A percentile compares a stretch with the other conserved stretches of the same genome.
Evolutionary conservation across 345 rosid genomes (phyloP).

Genomic region (Hibiscus mutabilis): DNA sequence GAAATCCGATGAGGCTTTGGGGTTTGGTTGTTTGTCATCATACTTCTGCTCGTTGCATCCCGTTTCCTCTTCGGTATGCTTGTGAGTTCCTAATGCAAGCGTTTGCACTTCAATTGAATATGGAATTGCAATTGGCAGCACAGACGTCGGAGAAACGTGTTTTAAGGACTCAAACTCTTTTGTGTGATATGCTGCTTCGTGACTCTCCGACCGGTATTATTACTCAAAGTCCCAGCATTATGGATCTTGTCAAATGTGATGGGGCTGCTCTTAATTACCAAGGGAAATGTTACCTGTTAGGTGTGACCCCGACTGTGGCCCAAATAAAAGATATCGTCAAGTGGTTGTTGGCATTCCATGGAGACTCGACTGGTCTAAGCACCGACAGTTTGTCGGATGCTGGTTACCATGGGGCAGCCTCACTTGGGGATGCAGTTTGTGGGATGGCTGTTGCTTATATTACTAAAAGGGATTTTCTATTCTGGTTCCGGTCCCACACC

Average conservation of each 20-base stretch:
- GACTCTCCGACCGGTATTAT: constrained; percentile 91
- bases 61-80: constrained; percentile 90
- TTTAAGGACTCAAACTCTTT: constrained; percentile 82
- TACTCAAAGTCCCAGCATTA: constrained; percentile 92
- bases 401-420: constrained; percentile 75
- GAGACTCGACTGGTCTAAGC: constrained; percentile 94
- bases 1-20: constrained; percentile 82
- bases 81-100: constrained; percentile 99
- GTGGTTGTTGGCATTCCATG: constrained; percentile 80
- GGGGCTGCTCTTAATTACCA: constrained; percentile 93
- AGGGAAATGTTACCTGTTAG: constrained; percentile 61
- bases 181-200: constrained; percentile 97
- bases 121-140: constrained; percentile 92
- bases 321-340: constrained; percentile 81
- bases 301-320: constrained; percentile 78
- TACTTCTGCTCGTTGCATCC: constrained; percentile 81
- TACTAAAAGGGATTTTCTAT: constrained; percentile 71
- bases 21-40: constrained; percentile 99
- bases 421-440: constrained; percentile 90
- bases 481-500: constrained; percentile 97
- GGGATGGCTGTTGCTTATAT: constrained; percentile 98
- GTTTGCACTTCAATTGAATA: constrained; percentile 88
- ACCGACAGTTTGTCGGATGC: constrained; percentile 93
- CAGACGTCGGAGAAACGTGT: constrained; percentile 87
- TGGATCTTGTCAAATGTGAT: constrained; percentile 93